Percentiles rank a stretch among this genome's conserved stretches.
Evolutionary conservation across 768 basidiomycete genomes (phyloP).

Genomic region (Albatrellus ellisii): DNA sequence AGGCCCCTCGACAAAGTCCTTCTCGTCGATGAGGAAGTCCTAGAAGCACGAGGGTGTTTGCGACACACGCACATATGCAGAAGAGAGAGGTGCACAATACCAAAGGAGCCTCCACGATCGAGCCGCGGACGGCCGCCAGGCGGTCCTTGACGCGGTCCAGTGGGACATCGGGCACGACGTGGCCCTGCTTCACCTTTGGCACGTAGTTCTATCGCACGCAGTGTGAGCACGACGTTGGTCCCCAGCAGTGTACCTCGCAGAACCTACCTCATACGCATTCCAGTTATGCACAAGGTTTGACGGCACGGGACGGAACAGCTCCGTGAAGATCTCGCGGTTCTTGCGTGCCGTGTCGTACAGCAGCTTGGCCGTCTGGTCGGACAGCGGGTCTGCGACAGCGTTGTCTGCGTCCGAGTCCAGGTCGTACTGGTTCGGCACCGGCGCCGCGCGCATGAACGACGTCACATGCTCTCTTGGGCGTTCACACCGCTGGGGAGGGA

Average conservation of each 20-base stretch:
- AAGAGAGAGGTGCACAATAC: constrained; percentile 27
- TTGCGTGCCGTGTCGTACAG: constrained; percentile 60
- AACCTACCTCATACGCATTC: constrained; percentile 61
- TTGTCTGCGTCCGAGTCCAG: constrained; percentile 42
- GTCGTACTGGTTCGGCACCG: constrained; percentile 56
- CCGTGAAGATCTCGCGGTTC: constrained; percentile 80
- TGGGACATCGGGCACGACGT: constrained; percentile 58
- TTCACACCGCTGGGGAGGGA: constrained; percentile 51
- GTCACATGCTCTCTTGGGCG: constrained; percentile 28
- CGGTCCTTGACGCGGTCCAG: constrained; percentile 63
- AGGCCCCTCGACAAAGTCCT: constrained; percentile 51
- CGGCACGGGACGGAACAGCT: constrained; percentile 79
- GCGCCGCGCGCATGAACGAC: constrained; percentile 71
- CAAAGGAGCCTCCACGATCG: constrained; percentile 66
- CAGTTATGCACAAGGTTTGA: constrained; percentile 71
- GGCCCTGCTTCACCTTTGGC: constrained; percentile 68
- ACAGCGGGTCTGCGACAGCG: constrained; percentile 68
- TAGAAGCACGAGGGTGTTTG: constrained; percentile 20
- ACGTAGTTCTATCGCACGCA: constrained; percentile 43
- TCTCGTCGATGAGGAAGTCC: constrained; percentile 82
- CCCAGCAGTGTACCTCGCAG: no score
- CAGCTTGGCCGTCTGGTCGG: constrained; percentile 39
- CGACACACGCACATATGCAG: neutral
- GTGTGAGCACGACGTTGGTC: neutral
- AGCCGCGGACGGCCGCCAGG: constrained; percentile 54